phyloP scores from a whole-genome alignment of 768 basidiomycete species.

The Phylloporus arenicola region DNA sequence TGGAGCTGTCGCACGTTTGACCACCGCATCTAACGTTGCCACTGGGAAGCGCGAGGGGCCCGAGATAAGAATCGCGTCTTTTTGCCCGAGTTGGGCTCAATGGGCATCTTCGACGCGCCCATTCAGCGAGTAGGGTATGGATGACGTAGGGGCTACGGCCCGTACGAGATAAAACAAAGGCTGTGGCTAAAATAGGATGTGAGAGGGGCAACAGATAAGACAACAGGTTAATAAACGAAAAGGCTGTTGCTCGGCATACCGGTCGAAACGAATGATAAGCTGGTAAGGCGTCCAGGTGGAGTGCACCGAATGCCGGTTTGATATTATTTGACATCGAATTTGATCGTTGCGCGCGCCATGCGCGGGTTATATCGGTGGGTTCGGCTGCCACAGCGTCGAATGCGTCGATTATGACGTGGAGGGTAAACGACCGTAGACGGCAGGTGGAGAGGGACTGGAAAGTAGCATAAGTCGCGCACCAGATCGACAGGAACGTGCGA shows the following conservation, averaged over 20 bases:
- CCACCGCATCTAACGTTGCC: not conserved
- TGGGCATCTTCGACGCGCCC: not conserved
- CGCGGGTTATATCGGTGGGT: not conserved
- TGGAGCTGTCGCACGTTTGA: not conserved
- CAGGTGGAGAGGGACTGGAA: not conserved
- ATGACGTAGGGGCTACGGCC: not conserved
- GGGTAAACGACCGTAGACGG: constrained; percentile 1
- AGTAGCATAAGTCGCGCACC: constrained; percentile 8
- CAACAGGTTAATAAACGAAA: not conserved
- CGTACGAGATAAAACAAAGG: not conserved
- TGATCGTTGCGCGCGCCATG: not conserved
- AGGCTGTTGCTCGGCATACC: not conserved
- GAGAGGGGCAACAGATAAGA: not conserved
- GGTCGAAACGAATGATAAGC: constrained; percentile 2
- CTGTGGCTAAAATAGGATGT: not conserved
- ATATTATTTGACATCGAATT: not conserved
- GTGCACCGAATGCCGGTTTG: not conserved
- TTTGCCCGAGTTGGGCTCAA: not conserved
- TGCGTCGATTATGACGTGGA: constrained; percentile 5
- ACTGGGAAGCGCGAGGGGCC: not conserved
- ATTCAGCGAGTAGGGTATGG: not conserved
- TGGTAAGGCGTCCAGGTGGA: not conserved
- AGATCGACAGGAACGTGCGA: not conserved
- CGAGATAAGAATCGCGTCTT: not conserved
- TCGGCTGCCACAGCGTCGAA: not conserved